phyloP scores from a whole-genome alignment of 139 green algal species.

The Ettlia oleoabundans region DNA sequence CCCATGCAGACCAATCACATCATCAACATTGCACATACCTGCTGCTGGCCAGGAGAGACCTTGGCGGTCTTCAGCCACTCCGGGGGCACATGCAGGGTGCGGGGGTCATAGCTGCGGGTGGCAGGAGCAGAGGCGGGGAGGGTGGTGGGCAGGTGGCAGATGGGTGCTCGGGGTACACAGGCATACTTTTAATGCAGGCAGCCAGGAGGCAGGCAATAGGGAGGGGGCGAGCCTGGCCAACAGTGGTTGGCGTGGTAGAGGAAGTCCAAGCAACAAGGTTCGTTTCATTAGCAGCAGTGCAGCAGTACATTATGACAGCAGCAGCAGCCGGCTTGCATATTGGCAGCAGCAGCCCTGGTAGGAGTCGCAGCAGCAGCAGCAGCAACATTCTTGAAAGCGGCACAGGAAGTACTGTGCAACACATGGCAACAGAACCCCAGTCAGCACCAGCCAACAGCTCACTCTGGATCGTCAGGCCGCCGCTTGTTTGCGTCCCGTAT shows the following conservation, averaged over 20 bases:
- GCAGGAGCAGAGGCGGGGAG: neutral
- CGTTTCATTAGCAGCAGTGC: neutral
- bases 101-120: constrained; percentile 67
- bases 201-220: no score
- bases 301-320: neutral
- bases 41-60: constrained; percentile 84
- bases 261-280: no score
- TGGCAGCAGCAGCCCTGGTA: no score
- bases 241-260: no score
- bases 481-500: constrained; percentile 68
- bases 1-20: neutral
- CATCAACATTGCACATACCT: constrained; percentile 47
- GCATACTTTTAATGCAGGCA: neutral
- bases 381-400: no score
- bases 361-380: no score
- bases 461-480: constrained; percentile 70
- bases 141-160: neutral
- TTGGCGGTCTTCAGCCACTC: constrained; percentile 78
- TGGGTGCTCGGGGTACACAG: neutral
- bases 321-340: no score
- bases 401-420: no score
- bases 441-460: neutral
- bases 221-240: no score
- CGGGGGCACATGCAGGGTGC: constrained; percentile 83
- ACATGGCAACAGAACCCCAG: no score